Conservation (phyloP, 2,329 filamentous ascomycete genomes). For the Ceratocystis albifundus region DNA sequence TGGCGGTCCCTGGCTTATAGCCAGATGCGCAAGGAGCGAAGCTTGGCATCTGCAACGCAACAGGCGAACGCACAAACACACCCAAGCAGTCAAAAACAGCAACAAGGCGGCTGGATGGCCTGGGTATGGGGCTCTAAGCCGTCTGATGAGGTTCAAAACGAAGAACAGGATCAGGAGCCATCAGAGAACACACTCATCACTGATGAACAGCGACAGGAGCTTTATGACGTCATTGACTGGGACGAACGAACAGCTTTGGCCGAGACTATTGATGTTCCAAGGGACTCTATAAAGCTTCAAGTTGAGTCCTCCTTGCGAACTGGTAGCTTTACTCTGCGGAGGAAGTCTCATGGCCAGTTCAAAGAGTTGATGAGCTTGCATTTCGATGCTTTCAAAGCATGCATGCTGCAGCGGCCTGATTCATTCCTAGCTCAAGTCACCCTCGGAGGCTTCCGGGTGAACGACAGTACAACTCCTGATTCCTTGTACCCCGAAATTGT, state of each 20-base stretch:
- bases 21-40: conserved; percentile 72
- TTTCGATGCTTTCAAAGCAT: conserved; percentile 89
- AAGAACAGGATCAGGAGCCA: conserved; percentile 42
- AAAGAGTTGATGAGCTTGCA: conserved; percentile 76
- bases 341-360: conserved; percentile 57
- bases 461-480: conserved; percentile 86
- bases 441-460: conserved; percentile 83
- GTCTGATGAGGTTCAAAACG: conserved; percentile 31
- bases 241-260: conserved; percentile 87
- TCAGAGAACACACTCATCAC: conserved; percentile 64
- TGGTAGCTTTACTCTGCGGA: conserved; percentile 87
- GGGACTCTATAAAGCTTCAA: conserved; percentile 85
- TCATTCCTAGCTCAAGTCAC: conserved; percentile 81
- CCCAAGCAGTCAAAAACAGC: conserved; percentile 48
- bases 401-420: conserved; percentile 78
- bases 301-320: conserved; percentile 87
- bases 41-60: conserved; percentile 13
- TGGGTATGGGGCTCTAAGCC: conserved; percentile 85
- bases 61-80: conserved; percentile 44
- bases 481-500: conserved; percentile 93
- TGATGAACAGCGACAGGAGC: conserved; percentile 87
- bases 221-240: conserved; percentile 97
- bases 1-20: conserved; percentile 92
- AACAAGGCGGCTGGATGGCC: conserved; percentile 75
- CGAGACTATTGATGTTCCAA: conserved; percentile 77